phyloP scores from a whole-genome alignment of 1,284 basidiomycete species.

The Tilletiopsis washingtonensis region DNA sequence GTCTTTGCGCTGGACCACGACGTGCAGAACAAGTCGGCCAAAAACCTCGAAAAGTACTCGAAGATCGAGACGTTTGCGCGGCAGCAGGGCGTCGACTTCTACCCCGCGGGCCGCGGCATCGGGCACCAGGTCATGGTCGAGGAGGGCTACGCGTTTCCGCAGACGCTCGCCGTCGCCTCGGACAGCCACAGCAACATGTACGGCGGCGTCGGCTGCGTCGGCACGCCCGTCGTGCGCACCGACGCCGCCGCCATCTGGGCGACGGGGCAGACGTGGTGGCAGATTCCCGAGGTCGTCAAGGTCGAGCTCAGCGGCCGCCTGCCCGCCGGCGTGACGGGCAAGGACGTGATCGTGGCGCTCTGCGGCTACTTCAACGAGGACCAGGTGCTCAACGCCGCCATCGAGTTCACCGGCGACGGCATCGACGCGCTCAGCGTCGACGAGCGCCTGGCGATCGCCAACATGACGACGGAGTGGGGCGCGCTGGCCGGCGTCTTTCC shows the following conservation, averaged over 20 bases:
- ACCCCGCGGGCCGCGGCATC: slow-evolving; percentile 95
- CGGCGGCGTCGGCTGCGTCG: slow-evolving; percentile 91
- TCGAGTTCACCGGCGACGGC: slow-evolving; percentile 94
- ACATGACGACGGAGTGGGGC: slow-evolving; percentile 99
- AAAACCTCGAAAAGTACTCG: slow-evolving; percentile 88
- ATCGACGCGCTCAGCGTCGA: slow-evolving; percentile 74
- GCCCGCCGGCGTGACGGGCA: slow-evolving; percentile 84
- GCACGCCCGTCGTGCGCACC: slow-evolving; percentile 73
- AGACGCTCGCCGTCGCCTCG: slow-evolving; percentile 60
- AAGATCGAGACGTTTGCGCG: slow-evolving; percentile 87
- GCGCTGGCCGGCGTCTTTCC: slow-evolving; percentile 93
- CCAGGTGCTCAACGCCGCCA: slow-evolving; percentile 94
- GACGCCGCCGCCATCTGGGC: slow-evolving; percentile 96
- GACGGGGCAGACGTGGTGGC: slow-evolving; percentile 99
- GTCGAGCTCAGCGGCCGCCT: slow-evolving; percentile 81
- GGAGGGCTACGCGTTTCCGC: slow-evolving; percentile 46
- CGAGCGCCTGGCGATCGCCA: slow-evolving; percentile 77
- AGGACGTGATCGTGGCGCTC: slow-evolving; percentile 95
- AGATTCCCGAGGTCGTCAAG: slow-evolving; percentile 91
- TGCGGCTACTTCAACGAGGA: slow-evolving; percentile 96
- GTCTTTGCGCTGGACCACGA: slow-evolving; percentile 98
- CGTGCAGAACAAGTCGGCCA: slow-evolving; percentile 90
- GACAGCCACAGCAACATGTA: slow-evolving; percentile 99
- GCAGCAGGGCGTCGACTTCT: slow-evolving; percentile 81
- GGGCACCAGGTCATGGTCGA: slow-evolving; percentile 53